Conservation (phyloP, 345 rosid genomes). For the Boechera retrofracta region DNA sequence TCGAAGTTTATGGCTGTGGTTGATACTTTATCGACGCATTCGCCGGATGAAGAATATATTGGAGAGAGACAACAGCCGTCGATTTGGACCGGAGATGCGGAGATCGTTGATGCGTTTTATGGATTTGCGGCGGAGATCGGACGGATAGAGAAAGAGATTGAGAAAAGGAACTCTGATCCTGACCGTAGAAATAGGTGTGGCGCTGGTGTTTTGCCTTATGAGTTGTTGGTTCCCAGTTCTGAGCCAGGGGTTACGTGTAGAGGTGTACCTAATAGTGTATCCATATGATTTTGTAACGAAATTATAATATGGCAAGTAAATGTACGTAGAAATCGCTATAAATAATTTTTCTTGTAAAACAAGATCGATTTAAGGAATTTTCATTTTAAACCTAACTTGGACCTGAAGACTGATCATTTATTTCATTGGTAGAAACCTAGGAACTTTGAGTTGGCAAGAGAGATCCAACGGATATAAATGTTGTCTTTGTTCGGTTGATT, state of each 20-base stretch:
- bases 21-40: slow-evolving; percentile 89
- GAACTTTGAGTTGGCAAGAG: not conserved
- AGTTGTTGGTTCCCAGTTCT: slow-evolving; percentile 85
- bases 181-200: slow-evolving; percentile 78
- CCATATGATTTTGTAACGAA: slow-evolving; percentile 55
- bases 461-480: not conserved
- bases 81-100: slow-evolving; percentile 75
- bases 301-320: not conserved
- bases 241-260: slow-evolving; percentile 95
- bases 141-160: slow-evolving; percentile 82
- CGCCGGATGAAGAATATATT: slow-evolving; percentile 94
- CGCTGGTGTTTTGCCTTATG: slow-evolving; percentile 96
- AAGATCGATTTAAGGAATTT: too few relatives aligned
- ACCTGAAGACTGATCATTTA: not conserved
- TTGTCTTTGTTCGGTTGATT: not conserved
- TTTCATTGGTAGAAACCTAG: not conserved
- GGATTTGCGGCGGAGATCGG: slow-evolving; percentile 76
- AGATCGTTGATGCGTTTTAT: slow-evolving; percentile 75
- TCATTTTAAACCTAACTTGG: slow-evolving; percentile 2
- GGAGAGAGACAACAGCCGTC: slow-evolving; percentile 93
- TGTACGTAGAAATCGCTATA: slow-evolving; percentile 15
- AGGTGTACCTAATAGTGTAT: slow-evolving; percentile 95
- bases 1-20: slow-evolving; percentile 97
- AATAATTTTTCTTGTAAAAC: not conserved
- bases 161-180: slow-evolving; percentile 70